Percentiles rank a stretch among this genome's conserved stretches.
These are phyloP conservation scores for Tranzscheliella williamsii DNA, from an alignment of 1,284 basidiomycete genomes.

Conservation along the genomic window DNA sequence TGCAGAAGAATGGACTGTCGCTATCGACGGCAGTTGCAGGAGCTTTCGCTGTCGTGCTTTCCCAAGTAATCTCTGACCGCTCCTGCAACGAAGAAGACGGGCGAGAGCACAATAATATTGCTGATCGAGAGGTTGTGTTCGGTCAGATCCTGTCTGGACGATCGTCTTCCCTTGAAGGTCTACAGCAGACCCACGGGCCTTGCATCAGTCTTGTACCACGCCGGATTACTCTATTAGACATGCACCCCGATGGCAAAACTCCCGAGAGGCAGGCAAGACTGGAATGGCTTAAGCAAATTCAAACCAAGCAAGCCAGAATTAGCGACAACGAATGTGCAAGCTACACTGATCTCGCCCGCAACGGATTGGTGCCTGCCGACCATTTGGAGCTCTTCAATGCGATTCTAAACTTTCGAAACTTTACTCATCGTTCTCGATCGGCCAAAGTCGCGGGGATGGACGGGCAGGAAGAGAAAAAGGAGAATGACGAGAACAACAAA, in stretches of 20 bases:
- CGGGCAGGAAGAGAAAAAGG: no score
- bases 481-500: no score
- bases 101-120: no score
- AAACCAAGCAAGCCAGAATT: conserved; percentile 1
- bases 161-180: background rate
- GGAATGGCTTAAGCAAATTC: background rate
- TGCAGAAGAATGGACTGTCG: background rate
- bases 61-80: background rate
- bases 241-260: background rate
- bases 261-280: background rate
- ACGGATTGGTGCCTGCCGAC: background rate
- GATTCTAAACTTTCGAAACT: conserved; percentile 2
- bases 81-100: background rate
- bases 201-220: conserved; percentile 1
- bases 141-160: conserved; percentile 2
- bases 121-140: background rate
- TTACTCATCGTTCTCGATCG: background rate
- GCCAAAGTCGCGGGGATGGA: no score
- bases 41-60: background rate
- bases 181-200: background rate
- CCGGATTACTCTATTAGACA: background rate
- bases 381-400: conserved; percentile 1
- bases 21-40: background rate
- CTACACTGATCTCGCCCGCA: background rate
- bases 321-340: background rate